A percentile compares a stretch with the other conserved stretches of the same genome.
Conservation (phyloP, 306 rosid genomes). For the Argentina anserina region DNA sequence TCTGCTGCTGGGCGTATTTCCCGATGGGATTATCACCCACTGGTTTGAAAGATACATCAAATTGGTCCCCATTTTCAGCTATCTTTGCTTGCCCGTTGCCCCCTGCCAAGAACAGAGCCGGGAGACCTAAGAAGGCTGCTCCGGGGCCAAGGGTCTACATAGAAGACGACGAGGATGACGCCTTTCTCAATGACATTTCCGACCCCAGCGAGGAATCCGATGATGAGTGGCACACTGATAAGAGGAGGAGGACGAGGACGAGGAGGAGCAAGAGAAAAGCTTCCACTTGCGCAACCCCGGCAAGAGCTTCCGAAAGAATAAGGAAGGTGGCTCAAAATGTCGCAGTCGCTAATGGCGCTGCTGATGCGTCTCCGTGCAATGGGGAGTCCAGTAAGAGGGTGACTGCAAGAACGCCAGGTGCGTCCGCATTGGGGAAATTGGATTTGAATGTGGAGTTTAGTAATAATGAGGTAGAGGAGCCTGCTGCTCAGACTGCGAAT, state of each 20-base stretch:
- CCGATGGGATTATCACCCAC: conserved; percentile 58
- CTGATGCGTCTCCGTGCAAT: conserved; percentile 25
- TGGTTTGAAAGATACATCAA: conserved; percentile 31
- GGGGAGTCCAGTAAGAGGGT: conserved; percentile 49
- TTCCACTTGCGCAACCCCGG: conserved; percentile 18
- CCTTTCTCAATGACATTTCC: conserved; percentile 40
- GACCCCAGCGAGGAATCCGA: conserved; percentile 59
- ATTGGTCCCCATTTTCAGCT: conserved; percentile 76
- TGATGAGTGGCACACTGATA: conserved; percentile 35
- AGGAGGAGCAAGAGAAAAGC: conserved; percentile 21
- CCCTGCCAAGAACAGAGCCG: conserved; percentile 12
- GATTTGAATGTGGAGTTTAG: conserved; percentile 97
- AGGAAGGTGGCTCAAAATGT: conserved; percentile 36
- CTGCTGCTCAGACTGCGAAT: conserved; percentile 32
- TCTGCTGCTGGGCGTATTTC: conserved; percentile 72
- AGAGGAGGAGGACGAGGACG: conserved; percentile 27
- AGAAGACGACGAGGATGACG: conserved; percentile 44
- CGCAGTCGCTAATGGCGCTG: conserved; percentile 28
- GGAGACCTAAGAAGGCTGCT: conserved; percentile 10
- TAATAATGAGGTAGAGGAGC: conserved; percentile 88
- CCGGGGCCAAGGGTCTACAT: conserved; percentile 38
- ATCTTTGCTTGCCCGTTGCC: conserved; percentile 57
- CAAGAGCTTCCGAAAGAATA: conserved; percentile 37
- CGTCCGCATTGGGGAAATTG: conserved; percentile 65
- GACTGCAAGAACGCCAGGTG: conserved; percentile 53